Percentiles rank a stretch among this genome's conserved stretches.
These are phyloP conservation scores for Stachybotrys elegans DNA, from an alignment of 2,329 filamentous ascomycete genomes.

Conservation along the genomic window DNA sequence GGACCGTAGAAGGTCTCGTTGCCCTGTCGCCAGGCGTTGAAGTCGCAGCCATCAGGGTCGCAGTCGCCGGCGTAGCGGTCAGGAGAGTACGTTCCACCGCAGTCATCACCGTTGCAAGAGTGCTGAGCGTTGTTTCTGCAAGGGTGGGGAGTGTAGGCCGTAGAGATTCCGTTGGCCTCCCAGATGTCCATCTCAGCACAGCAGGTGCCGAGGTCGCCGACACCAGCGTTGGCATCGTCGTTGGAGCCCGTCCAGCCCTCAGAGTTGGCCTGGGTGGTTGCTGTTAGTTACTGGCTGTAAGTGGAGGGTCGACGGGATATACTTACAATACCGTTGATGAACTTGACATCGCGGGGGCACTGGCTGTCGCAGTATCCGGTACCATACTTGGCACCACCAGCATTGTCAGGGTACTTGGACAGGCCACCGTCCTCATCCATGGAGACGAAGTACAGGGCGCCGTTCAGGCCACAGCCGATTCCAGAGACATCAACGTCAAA, in stretches of 20 bases:
- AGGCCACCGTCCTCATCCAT: conserved; percentile 56
- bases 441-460: conserved; percentile 61
- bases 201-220: conserved; percentile 49
- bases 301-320: background rate
- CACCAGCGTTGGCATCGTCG: conserved; percentile 50
- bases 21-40: conserved; percentile 64
- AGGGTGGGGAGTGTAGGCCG: conserved; percentile 61
- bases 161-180: conserved; percentile 62
- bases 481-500: conserved; percentile 68
- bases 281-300: conserved; percentile 14
- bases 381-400: conserved; percentile 53
- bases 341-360: conserved; percentile 52
- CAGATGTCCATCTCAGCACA: conserved; percentile 60
- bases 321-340: conserved; percentile 46
- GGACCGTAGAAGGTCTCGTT: conserved; percentile 57
- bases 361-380: conserved; percentile 52
- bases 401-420: conserved; percentile 43
- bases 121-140: conserved; percentile 47
- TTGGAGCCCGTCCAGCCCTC: conserved; percentile 46
- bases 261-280: conserved; percentile 41
- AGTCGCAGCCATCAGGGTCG: conserved; percentile 67
- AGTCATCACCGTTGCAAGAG: conserved; percentile 45
- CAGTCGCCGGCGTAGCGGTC: conserved; percentile 58
- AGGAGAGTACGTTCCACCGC: conserved; percentile 47
- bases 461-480: conserved; percentile 66